phyloP scores from a whole-genome alignment of 1,284 basidiomycete species.

The Leccinum pachyderme region DNA sequence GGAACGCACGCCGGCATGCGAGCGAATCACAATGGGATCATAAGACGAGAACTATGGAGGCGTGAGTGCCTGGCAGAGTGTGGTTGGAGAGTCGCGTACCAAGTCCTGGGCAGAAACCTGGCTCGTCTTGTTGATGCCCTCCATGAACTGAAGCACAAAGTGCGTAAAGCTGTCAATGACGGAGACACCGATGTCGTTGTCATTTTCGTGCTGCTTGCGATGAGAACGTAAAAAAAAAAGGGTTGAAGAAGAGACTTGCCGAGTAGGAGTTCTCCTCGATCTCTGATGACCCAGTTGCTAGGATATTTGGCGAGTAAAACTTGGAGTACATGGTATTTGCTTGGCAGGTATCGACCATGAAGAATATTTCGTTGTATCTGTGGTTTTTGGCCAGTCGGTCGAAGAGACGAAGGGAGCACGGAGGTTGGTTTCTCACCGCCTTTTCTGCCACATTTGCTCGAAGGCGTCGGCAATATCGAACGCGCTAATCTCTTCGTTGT shows the following conservation, averaged over 20 bases:
- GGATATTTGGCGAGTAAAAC: constrained; percentile 93
- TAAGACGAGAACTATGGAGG: constrained; percentile 73
- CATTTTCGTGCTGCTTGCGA: constrained; percentile 77
- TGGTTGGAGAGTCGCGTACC: constrained; percentile 44
- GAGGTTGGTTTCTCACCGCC: constrained; percentile 52
- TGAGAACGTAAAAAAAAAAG: constrained; percentile 9
- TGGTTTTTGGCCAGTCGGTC: not conserved
- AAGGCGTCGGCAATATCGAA: constrained; percentile 96
- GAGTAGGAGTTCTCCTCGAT: constrained; percentile 95
- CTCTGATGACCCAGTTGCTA: constrained; percentile 88
- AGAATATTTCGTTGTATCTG: constrained; percentile 96
- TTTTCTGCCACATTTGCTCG: constrained; percentile 98
- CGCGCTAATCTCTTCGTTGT: constrained; percentile 96
- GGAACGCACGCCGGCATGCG: constrained; percentile 83
- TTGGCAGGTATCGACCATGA: constrained; percentile 99
- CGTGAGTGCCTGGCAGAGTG: constrained; percentile 1
- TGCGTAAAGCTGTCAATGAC: constrained; percentile 97
- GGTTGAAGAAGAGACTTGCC: constrained; percentile 45
- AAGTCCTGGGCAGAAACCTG: constrained; percentile 81
- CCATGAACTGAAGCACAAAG: constrained; percentile 88
- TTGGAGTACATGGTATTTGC: constrained; percentile 95
- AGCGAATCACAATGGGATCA: constrained; percentile 73
- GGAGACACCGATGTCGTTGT: constrained; percentile 90
- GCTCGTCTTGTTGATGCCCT: constrained; percentile 89
- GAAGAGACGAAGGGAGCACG: not conserved